These are phyloP conservation scores for Aspergillus asperescens DNA, from an alignment of 495 filamentous ascomycete genomes.

Conservation along the genomic window DNA sequence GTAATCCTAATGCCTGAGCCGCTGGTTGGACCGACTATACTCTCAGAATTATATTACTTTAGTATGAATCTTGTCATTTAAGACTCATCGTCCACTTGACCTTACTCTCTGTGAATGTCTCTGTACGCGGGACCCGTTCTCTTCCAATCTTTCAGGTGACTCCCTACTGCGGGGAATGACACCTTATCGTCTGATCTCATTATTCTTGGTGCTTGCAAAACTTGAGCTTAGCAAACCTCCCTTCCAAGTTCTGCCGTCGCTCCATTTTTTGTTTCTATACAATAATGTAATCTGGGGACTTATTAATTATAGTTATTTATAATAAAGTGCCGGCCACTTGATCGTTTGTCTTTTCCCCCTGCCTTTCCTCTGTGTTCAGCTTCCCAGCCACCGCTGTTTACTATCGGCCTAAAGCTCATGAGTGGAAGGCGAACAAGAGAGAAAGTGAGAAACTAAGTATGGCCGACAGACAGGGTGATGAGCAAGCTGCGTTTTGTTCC, in stretches of 20 bases:
- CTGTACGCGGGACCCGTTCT: neutral
- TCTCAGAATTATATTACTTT: neutral
- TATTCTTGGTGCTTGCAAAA: neutral
- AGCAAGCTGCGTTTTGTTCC: neutral
- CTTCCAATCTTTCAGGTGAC: conserved; percentile 3
- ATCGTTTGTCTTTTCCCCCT: conserved; percentile 4
- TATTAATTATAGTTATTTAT: conserved; percentile 8
- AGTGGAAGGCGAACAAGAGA: neutral
- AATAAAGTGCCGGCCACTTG: conserved; percentile 21
- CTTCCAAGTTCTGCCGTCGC: neutral
- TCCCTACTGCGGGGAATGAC: conserved; percentile 5
- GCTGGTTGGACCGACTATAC: neutral
- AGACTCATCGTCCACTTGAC: neutral
- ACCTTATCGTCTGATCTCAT: conserved; percentile 6
- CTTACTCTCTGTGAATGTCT: neutral
- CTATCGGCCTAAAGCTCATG: conserved; percentile 1
- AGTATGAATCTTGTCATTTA: neutral
- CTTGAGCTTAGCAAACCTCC: neutral
- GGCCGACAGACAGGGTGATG: conserved; percentile 9
- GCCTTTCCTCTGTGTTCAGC: conserved; percentile 8
- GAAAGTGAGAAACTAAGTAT: conserved; percentile 5
- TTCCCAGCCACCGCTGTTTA: conserved; percentile 13
- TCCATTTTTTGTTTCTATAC: neutral
- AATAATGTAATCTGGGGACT: conserved; percentile 14
- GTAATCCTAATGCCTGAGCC: neutral